These are phyloP conservation scores for Trichomonas tenax DNA, from an alignment of 208 protist genomes.

Conservation along the genomic window DNA sequence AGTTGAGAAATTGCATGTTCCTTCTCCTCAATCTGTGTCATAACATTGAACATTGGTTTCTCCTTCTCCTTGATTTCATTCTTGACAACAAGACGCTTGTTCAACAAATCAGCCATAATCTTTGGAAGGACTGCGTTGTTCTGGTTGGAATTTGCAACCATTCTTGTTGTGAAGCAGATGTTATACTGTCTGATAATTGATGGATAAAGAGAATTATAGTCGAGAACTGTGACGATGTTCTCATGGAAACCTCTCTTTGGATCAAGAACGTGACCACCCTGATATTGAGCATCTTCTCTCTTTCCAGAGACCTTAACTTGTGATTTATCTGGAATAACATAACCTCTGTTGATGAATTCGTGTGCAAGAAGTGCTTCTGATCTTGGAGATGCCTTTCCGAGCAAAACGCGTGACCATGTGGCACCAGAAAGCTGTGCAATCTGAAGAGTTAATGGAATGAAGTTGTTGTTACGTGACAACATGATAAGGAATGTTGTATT, in stretches of 20 bases:
- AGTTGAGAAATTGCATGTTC: background rate
- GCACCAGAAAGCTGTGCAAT: background rate
- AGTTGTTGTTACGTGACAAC: background rate
- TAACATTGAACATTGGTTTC: background rate
- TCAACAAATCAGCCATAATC: background rate
- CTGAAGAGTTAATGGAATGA: constrained; percentile 1
- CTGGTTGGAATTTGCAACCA: background rate
- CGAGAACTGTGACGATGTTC: constrained; percentile 90
- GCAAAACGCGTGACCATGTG: background rate
- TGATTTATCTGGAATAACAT: constrained; percentile 22
- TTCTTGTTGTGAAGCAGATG: constrained; percentile 97
- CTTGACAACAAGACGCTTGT: background rate
- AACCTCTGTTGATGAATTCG: background rate
- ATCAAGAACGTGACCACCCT: constrained; percentile 62
- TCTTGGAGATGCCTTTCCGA: background rate
- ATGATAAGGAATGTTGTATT: background rate
- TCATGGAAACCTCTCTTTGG: constrained; percentile 88
- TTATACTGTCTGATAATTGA: constrained; percentile 99
- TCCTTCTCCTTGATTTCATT: background rate
- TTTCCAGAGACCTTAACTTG: background rate
- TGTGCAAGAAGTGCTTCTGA: background rate
- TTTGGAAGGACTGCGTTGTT: background rate
- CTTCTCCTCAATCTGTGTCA: background rate
- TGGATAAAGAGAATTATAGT: constrained; percentile 99
- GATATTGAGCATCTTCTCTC: constrained; percentile 41